Base-by-base conservation (phyloP, 2,329 filamentous ascomycete genomes). In the Tolypocladium endophyticum region DNA sequence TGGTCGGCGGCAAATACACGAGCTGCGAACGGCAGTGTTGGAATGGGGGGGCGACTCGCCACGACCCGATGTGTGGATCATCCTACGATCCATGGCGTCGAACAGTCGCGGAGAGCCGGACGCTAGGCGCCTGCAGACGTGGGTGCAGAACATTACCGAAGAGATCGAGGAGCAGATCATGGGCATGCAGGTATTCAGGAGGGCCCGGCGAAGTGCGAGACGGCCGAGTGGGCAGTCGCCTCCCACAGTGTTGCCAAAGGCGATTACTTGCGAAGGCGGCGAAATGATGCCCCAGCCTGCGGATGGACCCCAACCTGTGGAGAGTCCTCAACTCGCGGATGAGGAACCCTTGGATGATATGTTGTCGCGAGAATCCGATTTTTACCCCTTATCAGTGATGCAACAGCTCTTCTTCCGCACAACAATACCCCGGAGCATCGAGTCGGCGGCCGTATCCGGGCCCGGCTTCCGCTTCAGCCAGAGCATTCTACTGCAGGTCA, bases 331-430 rank as follows among this genome's bases (percentile, higher is more conserved):
- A 9, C 14, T 14, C 47, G 28, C 28, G 4, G 35, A 36, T 3
- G 50, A 54, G 50, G 6, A 20, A 2, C 20, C 50, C 36, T 52
- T 54, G 30, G 30, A 59, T 35, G 8, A 59, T 6, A 62, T 58
- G 25, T 66, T 65, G 1, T 59, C 65, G 11, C 73, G 75, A 25
- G 70, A 71, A 56, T 28, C 30, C 18, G 70, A 68, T 61, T 64
- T 64, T 38, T 82, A 81, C 62, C 75, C 76, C 12, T 72, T 83
- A 12, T 79, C 80, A 1, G 76, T 80, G 3, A 82, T 82, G 76
- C 81, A 83, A 67, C 76, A 78, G 59, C 71, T 83, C 4, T 81
- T 80, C 64, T 81, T 83, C 57, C 72, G 79, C 62, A 79, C 78
- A 0, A 68, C 71, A 2, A 76, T 79, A 67, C 75, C 75, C 5